These are phyloP conservation scores for Pythium biforme DNA, from an alignment of 352 stramenopile species.

Conservation along the genomic window DNA sequence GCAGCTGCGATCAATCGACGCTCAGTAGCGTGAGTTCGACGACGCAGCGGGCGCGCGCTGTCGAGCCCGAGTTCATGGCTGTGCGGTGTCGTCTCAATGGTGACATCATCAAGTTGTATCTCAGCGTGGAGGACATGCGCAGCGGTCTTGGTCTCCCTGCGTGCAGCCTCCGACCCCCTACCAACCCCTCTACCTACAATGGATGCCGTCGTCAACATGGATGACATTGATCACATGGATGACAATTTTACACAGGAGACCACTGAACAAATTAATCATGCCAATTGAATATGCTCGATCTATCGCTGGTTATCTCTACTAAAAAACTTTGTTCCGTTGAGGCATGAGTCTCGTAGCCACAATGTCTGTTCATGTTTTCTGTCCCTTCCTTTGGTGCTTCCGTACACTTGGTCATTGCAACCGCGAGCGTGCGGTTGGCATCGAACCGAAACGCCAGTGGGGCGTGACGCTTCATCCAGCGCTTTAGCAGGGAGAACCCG, in stretches of 20 bases:
- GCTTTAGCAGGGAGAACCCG: slow-evolving; percentile 22
- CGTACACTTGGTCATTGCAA: slow-evolving; percentile 17
- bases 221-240: slow-evolving; percentile 2
- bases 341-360: too few species aligned
- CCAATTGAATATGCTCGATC: not conserved
- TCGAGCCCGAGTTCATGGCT: not conserved
- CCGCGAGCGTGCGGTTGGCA: slow-evolving; percentile 8
- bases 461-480: slow-evolving; percentile 25
- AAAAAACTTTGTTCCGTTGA: too few species aligned
- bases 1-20: not conserved
- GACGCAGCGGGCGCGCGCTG: not conserved
- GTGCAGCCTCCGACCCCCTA: slow-evolving; percentile 1
- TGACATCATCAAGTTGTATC: not conserved
- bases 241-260: not conserved
- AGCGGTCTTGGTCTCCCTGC: not conserved
- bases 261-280: not conserved
- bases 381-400: not conserved
- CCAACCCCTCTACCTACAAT: not conserved
- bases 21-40: not conserved
- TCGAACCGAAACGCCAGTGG: slow-evolving; percentile 20
- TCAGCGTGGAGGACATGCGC: not conserved
- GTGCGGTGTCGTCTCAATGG: slow-evolving; percentile 4
- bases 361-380: too few species aligned
- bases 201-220: not conserved
- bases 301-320: too few species aligned